phyloP scores from a whole-genome alignment of 169 alveolate species.

The Sarcocystis neurona region DNA sequence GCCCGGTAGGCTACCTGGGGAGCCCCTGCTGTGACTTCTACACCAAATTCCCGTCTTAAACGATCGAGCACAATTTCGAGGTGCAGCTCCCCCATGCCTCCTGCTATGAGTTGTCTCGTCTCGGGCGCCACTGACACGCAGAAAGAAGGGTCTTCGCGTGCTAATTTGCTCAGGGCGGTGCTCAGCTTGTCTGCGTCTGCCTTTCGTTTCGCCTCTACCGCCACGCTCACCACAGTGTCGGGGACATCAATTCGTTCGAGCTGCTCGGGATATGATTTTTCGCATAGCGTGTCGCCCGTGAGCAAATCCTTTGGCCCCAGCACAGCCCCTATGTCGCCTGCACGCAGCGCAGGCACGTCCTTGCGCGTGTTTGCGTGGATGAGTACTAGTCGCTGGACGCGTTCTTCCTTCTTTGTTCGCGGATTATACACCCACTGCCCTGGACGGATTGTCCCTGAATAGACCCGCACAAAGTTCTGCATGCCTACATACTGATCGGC shows the following conservation, averaged over 20 bases:
- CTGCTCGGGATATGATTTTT: constrained; percentile 67
- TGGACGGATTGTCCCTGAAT: constrained; percentile 74
- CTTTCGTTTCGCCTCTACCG: constrained; percentile 72
- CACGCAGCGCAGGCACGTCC: constrained; percentile 75
- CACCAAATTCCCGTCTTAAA: constrained; percentile 86
- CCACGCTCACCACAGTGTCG: constrained; percentile 80
- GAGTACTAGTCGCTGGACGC: constrained; percentile 80
- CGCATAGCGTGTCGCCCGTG: constrained; percentile 86
- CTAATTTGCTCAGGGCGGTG: constrained; percentile 77
- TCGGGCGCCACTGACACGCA: constrained; percentile 78
- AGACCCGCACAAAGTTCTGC: constrained; percentile 71
- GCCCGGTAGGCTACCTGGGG: constrained; percentile 92
- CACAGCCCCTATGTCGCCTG: constrained; percentile 80
- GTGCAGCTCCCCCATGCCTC: constrained; percentile 96
- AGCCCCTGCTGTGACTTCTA: constrained; percentile 84
- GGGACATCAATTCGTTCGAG: constrained; percentile 83
- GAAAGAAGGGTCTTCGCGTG: constrained; percentile 83
- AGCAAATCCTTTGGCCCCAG: constrained; percentile 81
- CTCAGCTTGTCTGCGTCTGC: constrained; percentile 79
- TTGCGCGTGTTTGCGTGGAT: constrained; percentile 83
- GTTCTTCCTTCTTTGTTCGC: constrained; percentile 79
- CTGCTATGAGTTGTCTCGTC: constrained; percentile 82
- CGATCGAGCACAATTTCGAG: constrained; percentile 92
- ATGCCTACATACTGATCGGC: constrained; percentile 72
- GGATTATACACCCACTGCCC: constrained; percentile 75